Percentiles rank a stretch among this genome's conserved stretches.
These are phyloP conservation scores for Clarireedia homoeocarpa DNA, from an alignment of 2,329 filamentous ascomycete genomes.

Conservation along the genomic window DNA sequence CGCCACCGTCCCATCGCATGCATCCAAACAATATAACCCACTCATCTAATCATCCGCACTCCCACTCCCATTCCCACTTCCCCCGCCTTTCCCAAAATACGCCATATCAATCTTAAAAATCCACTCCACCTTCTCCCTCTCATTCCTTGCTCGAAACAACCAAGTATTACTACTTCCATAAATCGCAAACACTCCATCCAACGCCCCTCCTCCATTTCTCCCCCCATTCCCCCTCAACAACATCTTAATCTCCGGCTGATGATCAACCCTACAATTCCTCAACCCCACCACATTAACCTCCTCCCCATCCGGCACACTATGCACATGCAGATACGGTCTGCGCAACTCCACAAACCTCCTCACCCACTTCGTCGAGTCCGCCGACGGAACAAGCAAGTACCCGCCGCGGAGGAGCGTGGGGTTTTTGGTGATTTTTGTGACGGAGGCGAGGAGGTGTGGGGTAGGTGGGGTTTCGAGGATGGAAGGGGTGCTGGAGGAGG, in stretches of 20 bases:
- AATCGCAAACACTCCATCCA: constrained; percentile 67
- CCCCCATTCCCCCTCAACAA: not conserved
- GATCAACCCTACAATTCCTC: constrained; percentile 83
- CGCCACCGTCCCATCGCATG: not conserved
- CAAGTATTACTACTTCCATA: constrained; percentile 94
- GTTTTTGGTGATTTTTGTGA: constrained; percentile 75
- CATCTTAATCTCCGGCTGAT: constrained; percentile 60
- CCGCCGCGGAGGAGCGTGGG: constrained; percentile 75
- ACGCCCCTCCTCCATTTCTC: constrained; percentile 20
- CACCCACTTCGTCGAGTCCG: constrained; percentile 76
- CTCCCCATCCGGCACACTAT: constrained; percentile 56
- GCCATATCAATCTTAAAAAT: constrained; percentile 85
- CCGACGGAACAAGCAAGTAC: constrained; percentile 78
- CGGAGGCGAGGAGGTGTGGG: constrained; percentile 44
- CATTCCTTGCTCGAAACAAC: constrained; percentile 82
- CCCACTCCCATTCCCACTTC: not conserved
- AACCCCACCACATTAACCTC: constrained; percentile 86
- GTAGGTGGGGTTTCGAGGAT: not conserved
- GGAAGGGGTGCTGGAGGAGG: not conserved
- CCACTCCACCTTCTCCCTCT: constrained; percentile 94
- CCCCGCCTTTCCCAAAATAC: constrained; percentile 25
- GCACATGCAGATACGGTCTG: constrained; percentile 84
- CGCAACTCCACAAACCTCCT: constrained; percentile 90
- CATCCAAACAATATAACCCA: not conserved
- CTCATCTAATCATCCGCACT: not conserved